Evolutionary conservation across 768 basidiomycete genomes (phyloP), one percentile per base, ranked within the genome.

Genomic region (Lactifluus pinguis): DNA sequence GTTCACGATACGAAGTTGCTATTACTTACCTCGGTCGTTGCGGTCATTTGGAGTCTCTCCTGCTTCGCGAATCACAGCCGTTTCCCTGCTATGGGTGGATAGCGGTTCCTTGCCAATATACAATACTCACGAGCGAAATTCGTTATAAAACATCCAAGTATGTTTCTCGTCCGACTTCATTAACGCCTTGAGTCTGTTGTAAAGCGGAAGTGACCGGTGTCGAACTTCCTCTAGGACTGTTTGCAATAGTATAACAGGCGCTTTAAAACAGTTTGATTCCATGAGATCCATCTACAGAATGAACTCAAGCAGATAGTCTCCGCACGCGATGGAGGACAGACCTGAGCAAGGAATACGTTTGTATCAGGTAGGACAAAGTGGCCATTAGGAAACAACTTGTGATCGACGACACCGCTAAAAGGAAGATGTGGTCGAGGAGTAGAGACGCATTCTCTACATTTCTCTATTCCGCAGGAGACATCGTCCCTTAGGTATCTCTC

Each of bases 141-240:
- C 91, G 68, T 94, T 91, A 70, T 93, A 92, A 69, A 92, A 92
- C 6, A 89, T 77, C 84, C 85, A 91, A 10, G 86, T 80, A n/a
- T 75, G 77, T 69, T 92, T 93, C 62, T 92, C 92, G 59, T 98
- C 95, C 65, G 85, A 82, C 63, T 84, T 88, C 34, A 87, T 79
- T 50, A 98, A 78, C 1, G 87, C 83, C 67, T 91, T 95, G 64
- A 99, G 79, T 36, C 95, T 87, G 71, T 94, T 98, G 74, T 92
- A 93, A 15, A 98, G 75, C 4, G 95, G 95, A 29, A 98, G 75
- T 1, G 90, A 93, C 19, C 97, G 82, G 71, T 98, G 97, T 60
- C 95, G 81, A 61, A 98, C 93, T 83, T 99, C 97, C 65, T 97
- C 91, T 55, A 98, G 77, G 2, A 98, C 95, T 0, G 95, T 99